phyloP scores from a whole-genome alignment of 176 grass and related monocot genomes.

The Melocanna baccifera region DNA sequence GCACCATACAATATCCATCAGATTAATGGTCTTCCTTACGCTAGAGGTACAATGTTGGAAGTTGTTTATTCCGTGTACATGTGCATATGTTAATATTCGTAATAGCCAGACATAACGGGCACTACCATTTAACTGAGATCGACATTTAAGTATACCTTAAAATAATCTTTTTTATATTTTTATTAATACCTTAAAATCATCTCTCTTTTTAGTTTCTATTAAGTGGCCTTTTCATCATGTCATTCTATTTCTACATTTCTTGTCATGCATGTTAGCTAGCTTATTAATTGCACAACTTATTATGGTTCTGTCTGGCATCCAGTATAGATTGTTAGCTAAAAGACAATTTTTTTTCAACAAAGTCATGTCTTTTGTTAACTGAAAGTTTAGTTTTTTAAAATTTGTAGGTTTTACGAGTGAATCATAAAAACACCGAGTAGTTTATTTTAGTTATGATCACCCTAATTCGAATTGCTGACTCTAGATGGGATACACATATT shows the following conservation, averaged over 20 bases:
- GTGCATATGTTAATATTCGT: constrained; percentile 12
- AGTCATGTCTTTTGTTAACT: not conserved
- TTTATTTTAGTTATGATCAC: not conserved
- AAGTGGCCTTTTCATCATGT: not conserved
- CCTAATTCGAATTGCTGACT: too few species aligned
- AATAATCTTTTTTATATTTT: not conserved
- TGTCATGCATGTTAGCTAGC: not conserved
- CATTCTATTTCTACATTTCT: not conserved
- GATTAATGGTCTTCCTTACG: constrained; percentile 30
- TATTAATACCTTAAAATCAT: not conserved
- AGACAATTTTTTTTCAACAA: not conserved
- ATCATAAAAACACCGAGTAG: not conserved
- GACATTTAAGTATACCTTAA: not conserved
- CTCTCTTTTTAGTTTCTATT: not conserved
- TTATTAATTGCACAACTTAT: not conserved
- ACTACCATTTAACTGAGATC: not conserved
- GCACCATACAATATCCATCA: constrained; percentile 22
- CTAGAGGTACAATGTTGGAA: constrained; percentile 53
- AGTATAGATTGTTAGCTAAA: not conserved
- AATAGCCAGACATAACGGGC: not conserved
- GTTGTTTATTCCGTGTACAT: constrained; percentile 2
- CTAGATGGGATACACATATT: not conserved
- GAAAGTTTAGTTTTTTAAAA: not conserved
- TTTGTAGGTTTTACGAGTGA: not conserved
- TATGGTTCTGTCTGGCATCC: not conserved